phyloP scores from a whole-genome alignment of 306 rosid genomes.

The Chamaecrista fasciculata region DNA sequence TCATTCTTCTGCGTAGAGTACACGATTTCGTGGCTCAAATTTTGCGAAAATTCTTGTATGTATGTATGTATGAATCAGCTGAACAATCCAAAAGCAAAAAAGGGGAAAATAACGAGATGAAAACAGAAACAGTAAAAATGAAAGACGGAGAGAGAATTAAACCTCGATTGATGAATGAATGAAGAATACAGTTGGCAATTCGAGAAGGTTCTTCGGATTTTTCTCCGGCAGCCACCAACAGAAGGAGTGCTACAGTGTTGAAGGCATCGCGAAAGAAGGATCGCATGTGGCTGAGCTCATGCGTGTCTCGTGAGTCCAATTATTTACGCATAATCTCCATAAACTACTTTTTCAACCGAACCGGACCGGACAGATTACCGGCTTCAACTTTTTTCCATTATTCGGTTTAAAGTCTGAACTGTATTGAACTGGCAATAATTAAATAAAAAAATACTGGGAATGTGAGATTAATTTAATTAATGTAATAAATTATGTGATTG shows the following conservation, averaged over 20 bases:
- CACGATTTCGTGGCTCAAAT: background rate
- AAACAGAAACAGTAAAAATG: slow-evolving; percentile 18
- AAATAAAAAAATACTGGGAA: too few relatives aligned
- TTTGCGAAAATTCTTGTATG: background rate
- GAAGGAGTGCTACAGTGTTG: background rate
- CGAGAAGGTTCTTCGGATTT: background rate
- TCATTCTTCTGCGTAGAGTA: slow-evolving; percentile 50
- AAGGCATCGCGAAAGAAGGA: slow-evolving; percentile 29
- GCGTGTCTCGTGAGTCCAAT: slow-evolving; percentile 51
- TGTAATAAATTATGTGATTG: too few relatives aligned
- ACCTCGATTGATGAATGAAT: background rate
- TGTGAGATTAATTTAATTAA: too few relatives aligned
- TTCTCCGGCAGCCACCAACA: background rate
- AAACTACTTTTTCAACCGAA: too few relatives aligned
- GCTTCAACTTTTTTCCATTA: too few relatives aligned
- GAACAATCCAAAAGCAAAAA: background rate
- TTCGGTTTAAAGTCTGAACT: too few relatives aligned
- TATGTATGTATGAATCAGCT: slow-evolving; percentile 28
- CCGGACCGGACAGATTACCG: too few relatives aligned
- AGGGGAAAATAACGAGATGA: background rate
- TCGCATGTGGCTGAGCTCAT: slow-evolving; percentile 50
- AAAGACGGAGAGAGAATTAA: background rate
- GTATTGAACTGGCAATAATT: too few relatives aligned
- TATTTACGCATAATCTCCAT: slow-evolving; percentile 17
- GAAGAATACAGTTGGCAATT: background rate